A percentile compares a stretch with the other conserved stretches of the same genome.
Evolutionary conservation across 2,329 filamentous ascomycete species (phyloP).

Genomic region (Elsinoe perseae): DNA sequence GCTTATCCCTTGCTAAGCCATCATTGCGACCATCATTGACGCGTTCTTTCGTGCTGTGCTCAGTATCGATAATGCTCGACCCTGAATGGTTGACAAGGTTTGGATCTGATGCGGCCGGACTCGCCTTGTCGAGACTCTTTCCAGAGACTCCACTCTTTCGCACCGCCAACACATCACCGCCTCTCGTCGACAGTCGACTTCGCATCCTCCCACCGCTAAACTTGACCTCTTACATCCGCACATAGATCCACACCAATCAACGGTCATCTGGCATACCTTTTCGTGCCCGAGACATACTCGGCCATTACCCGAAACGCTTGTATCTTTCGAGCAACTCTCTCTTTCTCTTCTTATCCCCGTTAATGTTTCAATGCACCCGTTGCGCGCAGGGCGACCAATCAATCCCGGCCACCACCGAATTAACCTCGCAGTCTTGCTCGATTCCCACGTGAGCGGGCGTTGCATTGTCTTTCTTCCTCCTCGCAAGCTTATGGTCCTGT

Average conservation of each 20-base stretch:
- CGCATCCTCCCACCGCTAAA: not conserved
- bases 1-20: not conserved
- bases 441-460: not conserved
- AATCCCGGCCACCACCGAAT: not conserved
- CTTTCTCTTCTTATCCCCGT: not conserved
- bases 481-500: slow-evolving; percentile 3
- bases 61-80: slow-evolving; percentile 5
- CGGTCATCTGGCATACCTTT: not conserved
- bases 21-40: not conserved
- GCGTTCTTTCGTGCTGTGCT: not conserved
- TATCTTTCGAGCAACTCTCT: not conserved
- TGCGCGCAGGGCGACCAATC: slow-evolving; percentile 8
- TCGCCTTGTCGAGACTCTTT: too few species aligned
- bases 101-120: not conserved
- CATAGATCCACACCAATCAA: not conserved
- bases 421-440: not conserved
- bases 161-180: slow-evolving; percentile 10
- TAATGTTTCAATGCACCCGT: slow-evolving; percentile 5
- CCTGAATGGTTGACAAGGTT: not conserved
- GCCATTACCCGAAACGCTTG: slow-evolving; percentile 1
- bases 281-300: not conserved
- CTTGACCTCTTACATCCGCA: not conserved
- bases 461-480: slow-evolving; percentile 7
- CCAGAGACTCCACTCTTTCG: not conserved
- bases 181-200: not conserved